Percentiles rank a stretch among this genome's conserved stretches.
phyloP scores from a whole-genome alignment of 225 moss, liverwort and hornwort genomes.

The Thuidium tamariscinum region DNA sequence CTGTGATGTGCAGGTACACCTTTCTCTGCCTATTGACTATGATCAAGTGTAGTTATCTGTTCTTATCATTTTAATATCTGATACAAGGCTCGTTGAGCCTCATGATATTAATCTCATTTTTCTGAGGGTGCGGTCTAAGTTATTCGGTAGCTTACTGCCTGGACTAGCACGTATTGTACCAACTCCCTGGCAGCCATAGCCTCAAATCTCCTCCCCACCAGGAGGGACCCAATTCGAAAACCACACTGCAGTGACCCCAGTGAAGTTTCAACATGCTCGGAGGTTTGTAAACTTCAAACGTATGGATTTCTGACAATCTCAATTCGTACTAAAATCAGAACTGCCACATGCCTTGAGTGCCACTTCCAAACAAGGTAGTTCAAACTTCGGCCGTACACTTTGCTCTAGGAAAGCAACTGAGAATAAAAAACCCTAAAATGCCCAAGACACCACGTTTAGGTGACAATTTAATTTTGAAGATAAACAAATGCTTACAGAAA shows the following conservation, averaged over 20 bases:
- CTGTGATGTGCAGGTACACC: accelerated
- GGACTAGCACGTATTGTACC: background rate
- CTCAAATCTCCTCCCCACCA: background rate
- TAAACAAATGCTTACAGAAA: background rate
- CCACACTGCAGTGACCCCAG: background rate
- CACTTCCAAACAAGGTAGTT: background rate
- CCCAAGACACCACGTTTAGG: background rate
- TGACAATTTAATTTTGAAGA: background rate
- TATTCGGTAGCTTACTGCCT: background rate
- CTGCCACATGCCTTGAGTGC: background rate
- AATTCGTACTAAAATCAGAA: background rate
- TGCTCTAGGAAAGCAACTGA: background rate
- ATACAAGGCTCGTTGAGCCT: constrained; percentile 35
- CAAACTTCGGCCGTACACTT: background rate
- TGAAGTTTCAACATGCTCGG: background rate
- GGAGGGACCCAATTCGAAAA: background rate
- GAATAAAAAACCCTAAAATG: background rate
- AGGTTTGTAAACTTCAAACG: background rate
- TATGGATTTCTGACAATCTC: background rate
- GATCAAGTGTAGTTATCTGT: constrained; percentile 88
- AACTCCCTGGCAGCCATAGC: background rate
- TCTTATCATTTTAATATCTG: constrained; percentile 88
- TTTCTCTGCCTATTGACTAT: constrained; percentile 81
- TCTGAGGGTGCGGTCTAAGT: background rate
- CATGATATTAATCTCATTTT: constrained; percentile 47